Base-by-base conservation (phyloP, 2,329 filamentous ascomycete genomes). In the Aureobasidium lini region DNA sequence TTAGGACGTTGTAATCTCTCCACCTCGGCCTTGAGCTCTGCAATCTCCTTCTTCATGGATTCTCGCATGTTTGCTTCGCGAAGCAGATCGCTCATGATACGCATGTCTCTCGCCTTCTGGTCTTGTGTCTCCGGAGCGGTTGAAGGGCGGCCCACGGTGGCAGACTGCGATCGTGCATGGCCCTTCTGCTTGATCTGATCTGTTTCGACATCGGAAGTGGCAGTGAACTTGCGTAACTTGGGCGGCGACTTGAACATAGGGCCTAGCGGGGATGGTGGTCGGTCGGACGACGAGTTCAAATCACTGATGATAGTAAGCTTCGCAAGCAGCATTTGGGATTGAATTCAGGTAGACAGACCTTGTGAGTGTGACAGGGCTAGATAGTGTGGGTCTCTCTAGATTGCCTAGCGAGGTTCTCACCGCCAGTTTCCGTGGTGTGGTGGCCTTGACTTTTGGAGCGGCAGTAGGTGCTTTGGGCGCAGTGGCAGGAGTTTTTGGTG, bases 21-120 rank as follows among this genome's bases (percentile, higher is more conserved):
- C 4, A 63, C 44, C 29, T 63, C 62, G 16, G 59, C 62, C 31
- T 54, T 60, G 7, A 63, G 58, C 5, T 47, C 43, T 16, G 34
- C 8, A 32, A 63, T 62, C 34, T 63, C 57, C 15, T 59, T 48
- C 29, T 60, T 48, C 48, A 63, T 46, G 11, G 42, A 29, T 36
- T 63, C 62, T 32, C 60, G 43, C 13, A 47, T 23, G 9, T 60
- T 57, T 9, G 62, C 60, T 48, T 63, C 62, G 23, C 57, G 59
- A 46, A 63, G 57, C 34, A 63, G 49, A 15, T 63, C 62, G 28
- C 57, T 56, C 62, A 63, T 63, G 29, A 63, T 63, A 11, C 60
- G 57, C 42, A 60, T 60, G 42, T 63, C 62, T 39, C 57, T 44
- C 47, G 57, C 29, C 13, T 50, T 48, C 31, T 63, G 60, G 15